Base-by-base conservation (phyloP, 805 yeast genomes). In the Candida endomychidarum region DNA sequence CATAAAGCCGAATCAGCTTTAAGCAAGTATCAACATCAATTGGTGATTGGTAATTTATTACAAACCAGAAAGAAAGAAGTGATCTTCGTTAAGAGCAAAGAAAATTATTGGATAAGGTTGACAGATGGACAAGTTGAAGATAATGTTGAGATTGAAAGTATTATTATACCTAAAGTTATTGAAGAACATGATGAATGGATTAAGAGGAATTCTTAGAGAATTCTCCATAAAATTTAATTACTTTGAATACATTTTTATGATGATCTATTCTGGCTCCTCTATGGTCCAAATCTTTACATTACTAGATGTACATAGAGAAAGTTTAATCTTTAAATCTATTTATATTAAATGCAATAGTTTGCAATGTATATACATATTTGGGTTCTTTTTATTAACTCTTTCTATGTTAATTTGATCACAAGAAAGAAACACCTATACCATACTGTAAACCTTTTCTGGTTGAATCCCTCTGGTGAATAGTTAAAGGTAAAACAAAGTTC, bases 1-100 rank as follows among this genome's bases (percentile, higher is more conserved):
- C 69, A 74, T 42, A 93, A 93, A 63, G 86, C 96, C 8, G 68
- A 70, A 37, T 80, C 75, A 42, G 97, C 99, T 0, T 72, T 93
- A 43, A 78, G 78, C 19, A 73, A 96, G 43, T 93, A 93, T 61
- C 84, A 80, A 46, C 99, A 93, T 62, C 97, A 91, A 61, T 66
- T 93, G 39, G 99, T 93, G 9, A 89, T 93, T 58, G 99, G 99
- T 3, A 93, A 93, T 56, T 65, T 93, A 48, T 67, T 93, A 47
- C 96, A 90, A 56, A 83, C 95, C 0, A 78, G 99, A 55, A 91
- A 89, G 61, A 68, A 70, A 41, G 90, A 89, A 57, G 96, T 93
- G 27, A 89, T 87, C 2, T 86, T 93, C 58, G 96, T 93, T 3
- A 75, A 77, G 2, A 70, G 70, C 1, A 72, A 71, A 3, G 59